phyloP scores from a whole-genome alignment of 2,329 filamentous ascomycete species.

The Neonectria sp. region DNA sequence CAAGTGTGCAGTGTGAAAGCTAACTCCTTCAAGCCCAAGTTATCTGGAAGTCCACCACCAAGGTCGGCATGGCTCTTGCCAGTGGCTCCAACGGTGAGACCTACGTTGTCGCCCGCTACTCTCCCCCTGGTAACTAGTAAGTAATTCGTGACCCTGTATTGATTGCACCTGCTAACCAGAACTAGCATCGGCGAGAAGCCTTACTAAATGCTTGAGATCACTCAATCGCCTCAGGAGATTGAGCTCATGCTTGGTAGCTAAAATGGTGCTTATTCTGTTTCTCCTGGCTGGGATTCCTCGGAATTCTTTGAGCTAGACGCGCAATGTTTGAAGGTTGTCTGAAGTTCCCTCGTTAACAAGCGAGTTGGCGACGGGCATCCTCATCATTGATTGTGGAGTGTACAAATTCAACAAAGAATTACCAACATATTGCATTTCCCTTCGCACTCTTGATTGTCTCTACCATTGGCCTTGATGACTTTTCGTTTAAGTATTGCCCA shows the following conservation, averaged over 20 bases:
- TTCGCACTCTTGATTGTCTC: background rate
- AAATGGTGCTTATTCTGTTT: background rate
- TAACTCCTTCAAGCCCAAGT: conserved; percentile 33
- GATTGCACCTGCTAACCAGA: conserved; percentile 26
- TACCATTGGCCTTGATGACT: background rate
- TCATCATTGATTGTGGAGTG: background rate
- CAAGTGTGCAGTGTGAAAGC: background rate
- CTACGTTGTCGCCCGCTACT: conserved; percentile 46
- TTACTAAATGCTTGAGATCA: conserved; percentile 34
- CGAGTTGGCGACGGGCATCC: background rate
- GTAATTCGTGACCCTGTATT: conserved; percentile 2
- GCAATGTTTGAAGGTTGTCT: background rate
- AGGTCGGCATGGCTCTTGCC: conserved; percentile 44
- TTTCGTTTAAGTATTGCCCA: too few relatives aligned
- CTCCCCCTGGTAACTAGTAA: conserved; percentile 46
- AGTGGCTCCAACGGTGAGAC: conserved; percentile 33
- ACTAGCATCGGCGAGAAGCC: conserved; percentile 40
- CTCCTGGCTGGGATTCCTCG: background rate
- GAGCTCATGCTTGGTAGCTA: background rate
- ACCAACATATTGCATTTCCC: background rate
- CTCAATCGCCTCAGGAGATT: background rate
- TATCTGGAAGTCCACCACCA: conserved; percentile 45
- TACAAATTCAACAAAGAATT: background rate
- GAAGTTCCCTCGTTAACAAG: background rate
- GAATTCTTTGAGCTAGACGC: background rate